Base-by-base conservation (phyloP, 371 early-diverging fungal genomes). In the Blakeslea trispora region DNA sequence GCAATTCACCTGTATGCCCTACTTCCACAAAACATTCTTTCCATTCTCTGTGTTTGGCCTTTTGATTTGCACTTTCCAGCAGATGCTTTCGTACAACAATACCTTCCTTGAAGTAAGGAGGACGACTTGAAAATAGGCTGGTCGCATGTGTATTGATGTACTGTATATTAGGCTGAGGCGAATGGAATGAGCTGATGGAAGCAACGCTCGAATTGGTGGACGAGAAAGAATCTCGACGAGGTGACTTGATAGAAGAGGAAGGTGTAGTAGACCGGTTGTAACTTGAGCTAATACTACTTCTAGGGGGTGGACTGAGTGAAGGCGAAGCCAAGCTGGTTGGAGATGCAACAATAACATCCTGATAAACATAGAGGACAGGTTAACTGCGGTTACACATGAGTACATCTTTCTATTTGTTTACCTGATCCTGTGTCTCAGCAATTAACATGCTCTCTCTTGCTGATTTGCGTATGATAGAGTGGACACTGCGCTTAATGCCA, bases 21-120 rank as follows among this genome's bases (percentile, higher is more conserved):
- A 88, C 77, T 2, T 91, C 82, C 17, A 90, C 80, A 41, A 85
- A 87, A 61, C 91, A 88, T 24, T 92, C 83, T 63, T 87, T 90
- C 97, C 97, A 96, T 35, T 83, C 81, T 4, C 96, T 83, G 56
- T 90, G 79, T 31, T 82, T 78, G 2, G 96, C 92, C 69, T 90
- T 89, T 50, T 84, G 84, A 41, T 84, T 87, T 4, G 82, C 81
- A 8, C 79, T 72, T 64, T 92, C 94, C 43, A 86, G 72, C 45
- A 92, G 63, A 66, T 93, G 93, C 67, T 96, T 96, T 24, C 95
- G 81, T 54, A 91, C 84, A 34, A 95, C 80, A 9, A 90, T 71
- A 13, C 95, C 91, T 61, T 90, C 90, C 59, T 90, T 81, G 15
- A 74, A 77, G 46, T 79, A 80, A 8, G 77, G 76, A 10, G 74